Evolutionary conservation across 73 alveolate species (phyloP).

Genomic region (Stentor coeruleus): DNA sequence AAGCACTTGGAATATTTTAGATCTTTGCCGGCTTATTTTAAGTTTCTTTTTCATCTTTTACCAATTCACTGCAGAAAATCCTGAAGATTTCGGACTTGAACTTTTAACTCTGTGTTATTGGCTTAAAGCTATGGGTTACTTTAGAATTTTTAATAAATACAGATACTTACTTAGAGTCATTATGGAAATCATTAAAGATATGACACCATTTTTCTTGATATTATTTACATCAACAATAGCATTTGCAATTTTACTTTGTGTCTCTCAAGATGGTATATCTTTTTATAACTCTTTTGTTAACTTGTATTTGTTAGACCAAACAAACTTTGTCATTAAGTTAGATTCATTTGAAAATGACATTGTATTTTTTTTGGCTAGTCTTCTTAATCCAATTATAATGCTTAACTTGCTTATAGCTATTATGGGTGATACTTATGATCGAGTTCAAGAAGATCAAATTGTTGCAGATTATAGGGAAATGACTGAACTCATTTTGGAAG

Average conservation of each 20-base stretch:
- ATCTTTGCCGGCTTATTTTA: not conserved
- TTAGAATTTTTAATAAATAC: conserved; percentile 1
- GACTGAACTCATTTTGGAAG: not conserved
- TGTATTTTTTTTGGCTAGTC: not conserved
- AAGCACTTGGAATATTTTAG: not conserved
- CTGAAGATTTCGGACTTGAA: not conserved
- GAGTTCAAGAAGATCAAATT: not conserved
- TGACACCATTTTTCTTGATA: conserved; percentile 8
- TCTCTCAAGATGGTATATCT: not conserved
- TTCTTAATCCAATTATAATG: not conserved
- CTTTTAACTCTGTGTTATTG: not conserved
- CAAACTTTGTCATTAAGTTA: not conserved
- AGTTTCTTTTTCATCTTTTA: not conserved
- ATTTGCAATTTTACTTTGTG: not conserved
- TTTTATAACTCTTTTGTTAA: not conserved
- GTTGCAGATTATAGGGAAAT: not conserved
- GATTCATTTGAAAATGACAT: not conserved
- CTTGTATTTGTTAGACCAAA: not conserved
- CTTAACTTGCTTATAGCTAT: not conserved
- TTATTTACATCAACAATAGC: not conserved
- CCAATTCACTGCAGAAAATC: not conserved
- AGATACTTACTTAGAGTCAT: not conserved
- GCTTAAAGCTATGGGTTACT: not conserved
- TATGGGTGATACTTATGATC: conserved; percentile 23
- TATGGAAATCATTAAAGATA: conserved; percentile 18